A percentile compares a stretch with the other conserved stretches of the same genome.
phyloP scores from a whole-genome alignment of 768 basidiomycete genomes.

The Mycena maculata region DNA sequence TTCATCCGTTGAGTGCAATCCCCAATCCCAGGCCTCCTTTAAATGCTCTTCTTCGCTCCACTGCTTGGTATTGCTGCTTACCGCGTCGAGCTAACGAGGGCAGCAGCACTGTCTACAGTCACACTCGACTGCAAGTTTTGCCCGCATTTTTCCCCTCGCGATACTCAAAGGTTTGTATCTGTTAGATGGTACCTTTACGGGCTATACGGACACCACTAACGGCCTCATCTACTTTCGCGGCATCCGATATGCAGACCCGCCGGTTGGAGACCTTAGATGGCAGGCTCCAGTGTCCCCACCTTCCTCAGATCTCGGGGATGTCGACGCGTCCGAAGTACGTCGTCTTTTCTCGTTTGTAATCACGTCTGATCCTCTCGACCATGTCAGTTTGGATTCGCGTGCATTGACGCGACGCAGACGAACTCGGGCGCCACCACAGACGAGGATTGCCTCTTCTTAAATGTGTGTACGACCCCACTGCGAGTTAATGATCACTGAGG shows the following conservation, averaged over 20 bases:
- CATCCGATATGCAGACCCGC: conserved; percentile 57
- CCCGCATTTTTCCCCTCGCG: neutral
- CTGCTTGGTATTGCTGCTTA: neutral
- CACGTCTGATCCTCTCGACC: neutral
- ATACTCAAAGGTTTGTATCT: neutral
- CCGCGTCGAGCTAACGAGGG: neutral
- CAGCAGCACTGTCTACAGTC: conserved; percentile 24
- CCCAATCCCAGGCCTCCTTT: neutral
- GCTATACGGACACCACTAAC: conserved; percentile 42
- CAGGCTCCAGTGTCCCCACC: conserved; percentile 52
- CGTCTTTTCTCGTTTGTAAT: neutral
- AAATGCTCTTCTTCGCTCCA: neutral
- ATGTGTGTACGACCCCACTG: conserved; percentile 41
- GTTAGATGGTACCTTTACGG: conserved; percentile 55
- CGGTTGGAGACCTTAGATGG: conserved; percentile 55
- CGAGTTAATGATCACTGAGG: too few species aligned
- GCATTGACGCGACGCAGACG: conserved; percentile 48
- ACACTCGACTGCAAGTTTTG: conserved; percentile 41
- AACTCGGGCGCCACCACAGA: conserved; percentile 43
- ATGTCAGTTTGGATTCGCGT: conserved; percentile 48
- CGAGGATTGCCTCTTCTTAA: conserved; percentile 58
- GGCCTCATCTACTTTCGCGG: conserved; percentile 54
- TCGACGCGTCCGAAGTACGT: conserved; percentile 49
- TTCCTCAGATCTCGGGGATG: conserved; percentile 46
- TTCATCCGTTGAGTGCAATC: neutral